These are phyloP conservation scores for Drosera capensis DNA, from an alignment of 148 eudicot species.

Conservation along the genomic window DNA sequence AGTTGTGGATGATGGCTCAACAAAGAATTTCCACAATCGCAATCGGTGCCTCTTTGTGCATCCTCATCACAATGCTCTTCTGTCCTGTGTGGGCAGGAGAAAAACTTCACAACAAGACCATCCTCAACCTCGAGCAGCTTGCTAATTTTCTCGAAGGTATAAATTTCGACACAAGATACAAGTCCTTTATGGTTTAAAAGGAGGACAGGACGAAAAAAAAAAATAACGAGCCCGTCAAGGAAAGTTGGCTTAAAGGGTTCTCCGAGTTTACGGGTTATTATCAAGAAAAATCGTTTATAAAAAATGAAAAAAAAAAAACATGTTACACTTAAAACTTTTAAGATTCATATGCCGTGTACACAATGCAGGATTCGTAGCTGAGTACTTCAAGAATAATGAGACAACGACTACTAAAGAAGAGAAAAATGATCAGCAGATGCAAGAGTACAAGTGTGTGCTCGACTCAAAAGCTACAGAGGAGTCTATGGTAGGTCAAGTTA, in stretches of 20 bases:
- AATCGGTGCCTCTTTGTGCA: slow-evolving; percentile 67
- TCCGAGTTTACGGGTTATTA: too few species aligned
- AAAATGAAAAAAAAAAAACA: background rate
- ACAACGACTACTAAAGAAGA: slow-evolving; percentile 12
- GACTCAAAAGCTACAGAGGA: slow-evolving; percentile 74
- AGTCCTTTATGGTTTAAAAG: too few species aligned
- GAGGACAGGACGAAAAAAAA: too few species aligned
- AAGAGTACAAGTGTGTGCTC: slow-evolving; percentile 58
- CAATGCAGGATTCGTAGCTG: slow-evolving; percentile 40
- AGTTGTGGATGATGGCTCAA: slow-evolving; percentile 46
- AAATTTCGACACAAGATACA: background rate
- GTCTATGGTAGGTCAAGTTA: slow-evolving; percentile 40
- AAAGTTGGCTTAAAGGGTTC: too few species aligned
- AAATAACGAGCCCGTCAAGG: too few species aligned
- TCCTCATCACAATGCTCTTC: slow-evolving; percentile 42
- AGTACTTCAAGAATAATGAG: slow-evolving; percentile 35
- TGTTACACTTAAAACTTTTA: background rate
- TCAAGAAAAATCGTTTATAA: too few species aligned
- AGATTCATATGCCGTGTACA: background rate
- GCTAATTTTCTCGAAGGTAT: slow-evolving; percentile 63
- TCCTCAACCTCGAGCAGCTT: slow-evolving; percentile 50
- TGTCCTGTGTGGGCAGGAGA: slow-evolving; percentile 83
- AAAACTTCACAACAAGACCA: slow-evolving; percentile 46
- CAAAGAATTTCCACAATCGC: slow-evolving; percentile 45
- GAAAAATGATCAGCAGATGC: slow-evolving; percentile 17